A percentile compares a stretch with the other conserved stretches of the same genome.
Conservation (phyloP, 2,329 filamentous ascomycete species). For the Cytospora piceae region DNA sequence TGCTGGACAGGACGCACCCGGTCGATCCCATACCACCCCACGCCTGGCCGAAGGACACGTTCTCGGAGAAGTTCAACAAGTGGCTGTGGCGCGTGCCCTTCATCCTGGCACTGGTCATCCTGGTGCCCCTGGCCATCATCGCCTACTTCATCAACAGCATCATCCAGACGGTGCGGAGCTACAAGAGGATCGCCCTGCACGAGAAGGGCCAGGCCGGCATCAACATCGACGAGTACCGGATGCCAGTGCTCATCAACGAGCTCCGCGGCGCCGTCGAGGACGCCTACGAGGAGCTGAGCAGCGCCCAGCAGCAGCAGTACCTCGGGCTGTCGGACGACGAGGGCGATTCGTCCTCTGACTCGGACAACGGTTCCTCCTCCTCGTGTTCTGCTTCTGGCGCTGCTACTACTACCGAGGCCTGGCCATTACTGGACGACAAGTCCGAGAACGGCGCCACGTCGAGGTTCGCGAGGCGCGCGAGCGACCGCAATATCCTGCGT, state of each 20-base stretch:
- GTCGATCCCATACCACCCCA: constrained; percentile 51
- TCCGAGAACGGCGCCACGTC: constrained; percentile 40
- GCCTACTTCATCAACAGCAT: constrained; percentile 76
- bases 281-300: constrained; percentile 74
- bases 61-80: constrained; percentile 32
- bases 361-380: constrained; percentile 17
- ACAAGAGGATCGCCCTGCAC: constrained; percentile 74
- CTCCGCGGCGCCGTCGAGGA: constrained; percentile 77
- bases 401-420: constrained; percentile 8
- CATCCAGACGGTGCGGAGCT: constrained; percentile 76
- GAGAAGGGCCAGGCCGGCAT: constrained; percentile 71
- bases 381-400: no score
- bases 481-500: constrained; percentile 45
- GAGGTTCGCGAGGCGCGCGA: constrained; percentile 23
- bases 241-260: constrained; percentile 76
- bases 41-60: constrained; percentile 31
- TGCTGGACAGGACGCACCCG: constrained; percentile 71
- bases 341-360: constrained; percentile 22
- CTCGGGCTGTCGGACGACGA: constrained; percentile 53
- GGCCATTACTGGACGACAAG: constrained; percentile 18
- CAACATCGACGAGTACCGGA: constrained; percentile 70
- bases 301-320: constrained; percentile 71
- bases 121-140: constrained; percentile 73
- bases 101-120: constrained; percentile 64
- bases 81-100: constrained; percentile 63